Conservation (phyloP, 768 basidiomycete species). For the Boletus bicolor region DNA sequence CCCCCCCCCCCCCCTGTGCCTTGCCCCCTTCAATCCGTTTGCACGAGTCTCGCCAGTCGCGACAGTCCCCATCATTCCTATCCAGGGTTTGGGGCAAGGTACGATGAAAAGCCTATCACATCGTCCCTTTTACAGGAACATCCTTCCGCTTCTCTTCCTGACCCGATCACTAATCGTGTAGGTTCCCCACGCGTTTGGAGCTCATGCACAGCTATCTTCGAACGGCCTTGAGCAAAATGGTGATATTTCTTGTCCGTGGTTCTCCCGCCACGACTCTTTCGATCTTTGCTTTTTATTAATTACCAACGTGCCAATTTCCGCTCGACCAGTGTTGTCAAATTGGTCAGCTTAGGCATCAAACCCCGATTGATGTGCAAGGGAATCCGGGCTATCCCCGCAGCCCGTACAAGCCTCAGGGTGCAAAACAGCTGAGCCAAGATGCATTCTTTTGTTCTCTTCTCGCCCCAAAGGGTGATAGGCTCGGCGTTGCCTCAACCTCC, state of each 20-base stretch:
- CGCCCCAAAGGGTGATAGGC: neutral
- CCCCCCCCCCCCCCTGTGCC: neutral
- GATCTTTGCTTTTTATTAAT: neutral
- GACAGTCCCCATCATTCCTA: neutral
- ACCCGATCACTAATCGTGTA: neutral
- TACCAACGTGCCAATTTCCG: conserved; percentile 8
- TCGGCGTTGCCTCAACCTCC: neutral
- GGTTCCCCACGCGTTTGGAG: neutral
- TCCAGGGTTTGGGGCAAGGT: neutral
- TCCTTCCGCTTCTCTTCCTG: neutral
- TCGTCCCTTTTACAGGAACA: conserved; percentile 4
- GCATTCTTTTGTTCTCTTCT: neutral
- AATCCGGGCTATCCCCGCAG: conserved; percentile 1
- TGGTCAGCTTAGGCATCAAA: neutral
- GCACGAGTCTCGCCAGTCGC: neutral
- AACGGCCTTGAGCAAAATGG: neutral
- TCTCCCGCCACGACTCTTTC: neutral
- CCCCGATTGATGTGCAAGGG: neutral
- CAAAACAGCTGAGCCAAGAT: neutral
- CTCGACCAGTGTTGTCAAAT: neutral
- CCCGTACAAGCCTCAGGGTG: neutral
- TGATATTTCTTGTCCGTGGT: neutral
- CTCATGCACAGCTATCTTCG: neutral
- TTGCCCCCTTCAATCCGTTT: neutral
- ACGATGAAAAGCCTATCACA: conserved; percentile 6